These are phyloP conservation scores for Thermomyces lanuginosus DNA, from an alignment of 2,329 filamentous ascomycete genomes.

Conservation along the genomic window DNA sequence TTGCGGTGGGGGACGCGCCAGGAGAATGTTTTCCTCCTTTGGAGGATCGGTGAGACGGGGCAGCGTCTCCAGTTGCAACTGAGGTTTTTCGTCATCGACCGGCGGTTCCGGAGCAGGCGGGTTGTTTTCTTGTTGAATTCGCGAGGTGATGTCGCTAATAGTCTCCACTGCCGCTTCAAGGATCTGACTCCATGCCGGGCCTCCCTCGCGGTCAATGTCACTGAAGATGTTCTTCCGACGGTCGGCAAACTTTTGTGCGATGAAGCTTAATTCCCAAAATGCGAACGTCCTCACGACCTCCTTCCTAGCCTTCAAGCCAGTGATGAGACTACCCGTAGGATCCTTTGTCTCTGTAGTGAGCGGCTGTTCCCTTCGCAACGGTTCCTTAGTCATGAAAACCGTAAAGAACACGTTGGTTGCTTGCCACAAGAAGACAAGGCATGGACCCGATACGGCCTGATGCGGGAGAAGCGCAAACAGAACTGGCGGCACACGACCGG, in stretches of 20 bases:
- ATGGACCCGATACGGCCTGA: slow-evolving; percentile 44
- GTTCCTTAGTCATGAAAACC: slow-evolving; percentile 62
- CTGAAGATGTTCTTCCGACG: slow-evolving; percentile 68
- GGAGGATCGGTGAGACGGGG: slow-evolving; percentile 35
- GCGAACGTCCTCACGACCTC: slow-evolving; percentile 64
- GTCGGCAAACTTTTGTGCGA: slow-evolving; percentile 56
- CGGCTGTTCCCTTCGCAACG: slow-evolving; percentile 68
- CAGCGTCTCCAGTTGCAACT: slow-evolving; percentile 31
- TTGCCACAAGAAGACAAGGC: slow-evolving; percentile 61
- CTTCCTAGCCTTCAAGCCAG: slow-evolving; percentile 70
- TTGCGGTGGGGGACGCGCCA: slow-evolving; percentile 26
- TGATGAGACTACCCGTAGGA: slow-evolving; percentile 76
- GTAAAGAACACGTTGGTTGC: slow-evolving; percentile 62
- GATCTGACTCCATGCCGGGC: slow-evolving; percentile 68
- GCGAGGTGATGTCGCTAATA: slow-evolving; percentile 48
- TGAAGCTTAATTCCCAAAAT: slow-evolving; percentile 76
- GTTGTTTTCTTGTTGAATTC: slow-evolving; percentile 48
- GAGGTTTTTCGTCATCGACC: slow-evolving; percentile 29
- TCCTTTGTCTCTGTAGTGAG: slow-evolving; percentile 75
- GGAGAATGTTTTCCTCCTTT: slow-evolving; percentile 33
- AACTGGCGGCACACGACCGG: slow-evolving; percentile 38
- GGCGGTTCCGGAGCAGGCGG: slow-evolving; percentile 19
- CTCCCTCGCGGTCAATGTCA: slow-evolving; percentile 70
- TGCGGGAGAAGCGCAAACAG: slow-evolving; percentile 40
- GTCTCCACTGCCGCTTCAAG: slow-evolving; percentile 52